Conservation (phyloP, 495 filamentous ascomycete genomes). For the Clohesyomyces aquaticus region DNA sequence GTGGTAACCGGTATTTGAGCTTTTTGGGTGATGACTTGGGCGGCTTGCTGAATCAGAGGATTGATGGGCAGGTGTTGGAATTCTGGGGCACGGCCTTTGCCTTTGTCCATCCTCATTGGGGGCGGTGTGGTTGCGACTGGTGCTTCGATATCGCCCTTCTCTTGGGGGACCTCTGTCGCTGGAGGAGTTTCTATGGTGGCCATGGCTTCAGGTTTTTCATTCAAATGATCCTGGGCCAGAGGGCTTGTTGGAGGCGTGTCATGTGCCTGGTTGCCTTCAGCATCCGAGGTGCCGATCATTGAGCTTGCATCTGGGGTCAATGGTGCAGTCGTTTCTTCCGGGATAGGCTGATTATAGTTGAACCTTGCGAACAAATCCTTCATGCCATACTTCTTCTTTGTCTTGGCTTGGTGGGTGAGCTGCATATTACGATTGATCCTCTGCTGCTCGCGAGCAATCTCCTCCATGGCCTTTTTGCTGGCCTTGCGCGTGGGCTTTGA, state of each 20-base stretch:
- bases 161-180: not conserved
- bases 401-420: slow-evolving; percentile 83
- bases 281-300: slow-evolving; percentile 49
- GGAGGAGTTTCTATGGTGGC: not conserved
- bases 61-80: slow-evolving; percentile 36
- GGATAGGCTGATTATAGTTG: slow-evolving; percentile 62
- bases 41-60: slow-evolving; percentile 47
- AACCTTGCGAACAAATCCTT: slow-evolving; percentile 82
- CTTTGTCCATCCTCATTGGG: slow-evolving; percentile 54
- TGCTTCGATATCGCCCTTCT: not conserved
- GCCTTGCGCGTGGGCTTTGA: slow-evolving; percentile 77
- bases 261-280: slow-evolving; percentile 50
- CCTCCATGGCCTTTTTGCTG: slow-evolving; percentile 94
- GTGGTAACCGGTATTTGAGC: slow-evolving; percentile 11
- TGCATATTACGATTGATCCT: slow-evolving; percentile 88
- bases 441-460: slow-evolving; percentile 92
- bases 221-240: slow-evolving; percentile 20
- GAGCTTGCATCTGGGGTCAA: slow-evolving; percentile 31
- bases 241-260: slow-evolving; percentile 53
- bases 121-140: slow-evolving; percentile 20
- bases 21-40: slow-evolving; percentile 24
- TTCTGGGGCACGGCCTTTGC: slow-evolving; percentile 44
- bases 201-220: slow-evolving; percentile 1
- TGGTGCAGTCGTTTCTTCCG: slow-evolving; percentile 30
- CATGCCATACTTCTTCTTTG: slow-evolving; percentile 90